phyloP scores from a whole-genome alignment of 176 grass and related monocot genomes.

The Triticum turgidum region DNA sequence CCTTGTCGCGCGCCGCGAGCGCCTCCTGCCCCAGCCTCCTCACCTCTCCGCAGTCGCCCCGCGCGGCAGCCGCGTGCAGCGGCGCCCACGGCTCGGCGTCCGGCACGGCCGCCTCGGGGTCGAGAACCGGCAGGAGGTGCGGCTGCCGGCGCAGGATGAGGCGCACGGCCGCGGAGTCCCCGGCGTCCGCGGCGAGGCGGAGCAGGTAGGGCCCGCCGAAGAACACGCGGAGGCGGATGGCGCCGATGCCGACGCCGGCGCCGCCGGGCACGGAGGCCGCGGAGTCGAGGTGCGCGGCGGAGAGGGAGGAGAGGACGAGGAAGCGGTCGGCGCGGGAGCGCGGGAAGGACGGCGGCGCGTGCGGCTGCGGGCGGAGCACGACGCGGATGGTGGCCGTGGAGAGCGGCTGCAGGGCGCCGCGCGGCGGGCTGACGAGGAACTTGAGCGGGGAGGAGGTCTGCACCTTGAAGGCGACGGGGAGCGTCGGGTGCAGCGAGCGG shows the following conservation, averaged over 20 bases:
- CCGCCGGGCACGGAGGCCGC: background rate
- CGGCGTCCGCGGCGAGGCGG: conserved; percentile 45
- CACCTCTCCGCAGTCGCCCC: conserved; percentile 55
- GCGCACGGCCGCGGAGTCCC: conserved; percentile 51
- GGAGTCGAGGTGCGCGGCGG: conserved; percentile 39
- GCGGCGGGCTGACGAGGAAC: conserved; percentile 91
- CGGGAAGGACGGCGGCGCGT: conserved; percentile 63
- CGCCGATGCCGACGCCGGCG: background rate
- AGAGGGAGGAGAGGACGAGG: conserved; percentile 84
- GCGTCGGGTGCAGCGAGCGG: conserved; percentile 56
- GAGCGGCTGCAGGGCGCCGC: conserved; percentile 64
- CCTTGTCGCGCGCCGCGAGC: conserved; percentile 43
- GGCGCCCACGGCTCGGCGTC: conserved; percentile 47
- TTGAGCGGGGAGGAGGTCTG: conserved; percentile 90
- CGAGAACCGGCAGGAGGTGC: conserved; percentile 56
- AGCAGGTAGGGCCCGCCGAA: conserved; percentile 75
- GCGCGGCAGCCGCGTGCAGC: conserved; percentile 57
- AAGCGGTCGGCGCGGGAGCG: conserved; percentile 83
- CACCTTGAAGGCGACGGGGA: conserved; percentile 79
- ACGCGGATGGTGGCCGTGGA: conserved; percentile 63
- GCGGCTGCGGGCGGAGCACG: conserved; percentile 76
- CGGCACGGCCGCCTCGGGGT: conserved; percentile 19
- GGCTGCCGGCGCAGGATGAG: conserved; percentile 77
- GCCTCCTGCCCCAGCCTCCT: conserved; percentile 48
- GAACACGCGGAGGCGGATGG: conserved; percentile 67